phyloP scores from a whole-genome alignment of 228 moss, liverwort and hornwort genomes.

The Sphagnum magellanicum region DNA sequence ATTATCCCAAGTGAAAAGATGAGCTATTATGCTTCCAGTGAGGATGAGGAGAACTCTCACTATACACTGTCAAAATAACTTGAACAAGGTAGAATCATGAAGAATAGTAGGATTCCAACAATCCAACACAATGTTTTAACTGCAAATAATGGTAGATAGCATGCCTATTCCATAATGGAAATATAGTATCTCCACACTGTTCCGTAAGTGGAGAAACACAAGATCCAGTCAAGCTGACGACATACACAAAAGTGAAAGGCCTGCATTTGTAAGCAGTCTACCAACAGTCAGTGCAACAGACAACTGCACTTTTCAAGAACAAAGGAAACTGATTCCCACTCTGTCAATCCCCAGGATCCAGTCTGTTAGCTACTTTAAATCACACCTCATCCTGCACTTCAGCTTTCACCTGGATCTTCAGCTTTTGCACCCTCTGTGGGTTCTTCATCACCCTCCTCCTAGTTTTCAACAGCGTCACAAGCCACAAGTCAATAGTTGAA shows the following conservation, averaged over 20 bases:
- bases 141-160: not conserved
- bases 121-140: too few species aligned
- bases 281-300: not conserved
- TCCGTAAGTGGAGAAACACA: not conserved
- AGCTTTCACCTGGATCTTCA: not conserved
- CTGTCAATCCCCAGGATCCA: not conserved
- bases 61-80: too few species aligned
- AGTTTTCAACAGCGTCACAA: not conserved
- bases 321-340: slow-evolving; percentile 4
- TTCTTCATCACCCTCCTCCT: slow-evolving; percentile 12
- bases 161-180: slow-evolving; percentile 1
- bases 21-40: too few species aligned
- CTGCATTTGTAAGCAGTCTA: not conserved
- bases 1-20: too few species aligned
- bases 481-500: not conserved
- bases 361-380: not conserved
- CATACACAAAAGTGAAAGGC: not conserved
- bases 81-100: too few species aligned
- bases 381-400: not conserved
- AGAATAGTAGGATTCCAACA: too few species aligned
- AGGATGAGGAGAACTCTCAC: too few species aligned
- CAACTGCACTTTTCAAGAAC: slow-evolving; percentile 1
- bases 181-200: not conserved
- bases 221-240: slow-evolving; percentile 1
- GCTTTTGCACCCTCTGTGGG: slow-evolving; percentile 3